Base-by-base conservation (phyloP, 2,329 filamentous ascomycete species). In the Aspergillus sp. region DNA sequence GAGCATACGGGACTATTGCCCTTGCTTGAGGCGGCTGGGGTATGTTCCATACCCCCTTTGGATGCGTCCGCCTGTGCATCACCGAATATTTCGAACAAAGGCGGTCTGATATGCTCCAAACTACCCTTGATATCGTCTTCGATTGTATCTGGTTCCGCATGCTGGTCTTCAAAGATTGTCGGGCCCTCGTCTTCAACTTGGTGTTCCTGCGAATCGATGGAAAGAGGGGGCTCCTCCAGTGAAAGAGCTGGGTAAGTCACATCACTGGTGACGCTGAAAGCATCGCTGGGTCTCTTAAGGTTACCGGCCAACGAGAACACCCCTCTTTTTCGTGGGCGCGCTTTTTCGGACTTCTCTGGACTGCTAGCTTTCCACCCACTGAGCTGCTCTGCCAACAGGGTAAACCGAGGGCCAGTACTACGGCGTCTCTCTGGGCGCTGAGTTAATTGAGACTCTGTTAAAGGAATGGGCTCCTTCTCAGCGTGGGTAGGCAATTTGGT, bases 281-380 rank as follows among this genome's bases (percentile, higher is more conserved):
- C 50, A 30, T 52, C 47, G 20, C 60, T 61, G 19, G 49, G 35
- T 24, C 53, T 54, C 30, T 60, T 63, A 24, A 61, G 44, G 14
- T 55, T 58, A 11, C 67, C 67, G 16, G 57, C 64, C 42, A 71
- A 60, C 6, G 72, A 74, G 56, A 74, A 74, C 40, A 72, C 61
- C 33, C 52, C 68, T 53, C 58, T 67, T 42, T 46, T 64, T 57
- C 59, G 69, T 32, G 57, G 61, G 50, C 58, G 60, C 19, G 41
- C 60, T 49, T 55, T 61, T 65, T 60, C 56, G 60, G 50, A 49
- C 45, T 68, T 66, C 56, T 80, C 63, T 2, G 84, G 83, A 57
- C 82, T 87, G 20, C 76, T 76, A 1, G 85, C 77, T 57, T 79
- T 79, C 87, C 87, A 90, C 20, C 79, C 76, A 53, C 75, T 79